Evolutionary conservation across 2,329 filamentous ascomycete genomes (phyloP).

Genomic region (Neodidymelliopsis sp.): DNA sequence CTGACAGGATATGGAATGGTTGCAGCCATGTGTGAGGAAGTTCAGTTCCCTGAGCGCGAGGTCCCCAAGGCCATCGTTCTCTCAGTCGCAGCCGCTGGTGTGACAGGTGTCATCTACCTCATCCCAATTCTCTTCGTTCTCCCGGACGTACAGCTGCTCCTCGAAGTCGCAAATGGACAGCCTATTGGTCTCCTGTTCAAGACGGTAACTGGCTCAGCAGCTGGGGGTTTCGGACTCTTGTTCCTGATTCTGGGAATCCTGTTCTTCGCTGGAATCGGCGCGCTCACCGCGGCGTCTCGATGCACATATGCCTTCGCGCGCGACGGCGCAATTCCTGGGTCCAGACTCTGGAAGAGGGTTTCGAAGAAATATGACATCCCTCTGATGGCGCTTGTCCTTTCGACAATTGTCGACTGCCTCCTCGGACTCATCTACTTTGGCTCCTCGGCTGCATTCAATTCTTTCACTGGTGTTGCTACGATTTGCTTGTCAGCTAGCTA

Average conservation of each 20-base stretch:
- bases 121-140: conserved; percentile 80
- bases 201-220: conserved; percentile 74
- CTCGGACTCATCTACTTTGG: conserved; percentile 83
- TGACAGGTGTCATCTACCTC: conserved; percentile 72
- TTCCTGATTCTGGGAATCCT: conserved; percentile 80
- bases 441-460: conserved; percentile 77
- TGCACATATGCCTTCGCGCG: conserved; percentile 80
- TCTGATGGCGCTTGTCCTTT: conserved; percentile 72
- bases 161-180: conserved; percentile 73
- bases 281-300: conserved; percentile 75
- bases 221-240: conserved; percentile 76
- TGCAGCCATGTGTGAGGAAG: conserved; percentile 75
- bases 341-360: conserved; percentile 70
- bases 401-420: conserved; percentile 72
- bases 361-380: conserved; percentile 73
- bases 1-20: conserved; percentile 75
- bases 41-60: conserved; percentile 71
- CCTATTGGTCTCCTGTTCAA: conserved; percentile 81
- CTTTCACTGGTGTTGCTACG: conserved; percentile 80
- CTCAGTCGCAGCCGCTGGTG: conserved; percentile 70
- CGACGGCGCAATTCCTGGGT: conserved; percentile 76
- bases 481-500: conserved; percentile 81
- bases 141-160: conserved; percentile 69
- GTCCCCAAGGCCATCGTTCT: conserved; percentile 76
- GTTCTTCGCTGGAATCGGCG: conserved; percentile 78